phyloP scores from a whole-genome alignment of 1,284 basidiomycete genomes.

The Uromyces viciae-fabae region DNA sequence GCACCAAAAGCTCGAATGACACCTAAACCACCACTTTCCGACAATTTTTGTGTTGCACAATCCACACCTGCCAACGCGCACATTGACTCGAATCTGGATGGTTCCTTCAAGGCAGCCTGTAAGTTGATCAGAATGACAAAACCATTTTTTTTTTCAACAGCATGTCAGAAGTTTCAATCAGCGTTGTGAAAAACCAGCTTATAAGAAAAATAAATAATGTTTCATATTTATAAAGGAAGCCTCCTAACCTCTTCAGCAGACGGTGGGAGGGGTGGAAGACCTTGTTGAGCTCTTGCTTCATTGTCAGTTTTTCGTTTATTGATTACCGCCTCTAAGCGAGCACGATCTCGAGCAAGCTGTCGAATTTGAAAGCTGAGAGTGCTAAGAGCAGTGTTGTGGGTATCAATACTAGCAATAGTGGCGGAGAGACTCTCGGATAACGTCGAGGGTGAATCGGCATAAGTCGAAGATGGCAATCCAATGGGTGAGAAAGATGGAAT shows the following conservation, averaged over 20 bases:
- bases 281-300: constrained; percentile 72
- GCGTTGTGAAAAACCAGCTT: neutral
- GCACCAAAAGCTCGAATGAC: constrained; percentile 36
- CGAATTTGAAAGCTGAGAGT: constrained; percentile 87
- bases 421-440: constrained; percentile 62
- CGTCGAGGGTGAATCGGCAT: constrained; percentile 48
- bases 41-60: constrained; percentile 54
- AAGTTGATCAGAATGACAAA: constrained; percentile 35
- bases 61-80: constrained; percentile 56
- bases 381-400: constrained; percentile 81
- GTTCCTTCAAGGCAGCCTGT: constrained; percentile 70
- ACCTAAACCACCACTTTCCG: constrained; percentile 54
- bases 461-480: constrained; percentile 50
- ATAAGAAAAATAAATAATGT: neutral
- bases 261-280: constrained; percentile 70
- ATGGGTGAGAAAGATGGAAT: constrained; percentile 48
- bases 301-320: constrained; percentile 88
- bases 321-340: constrained; percentile 71
- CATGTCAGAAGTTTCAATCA: constrained; percentile 50
- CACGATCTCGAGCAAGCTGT: constrained; percentile 84
- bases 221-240: neutral
- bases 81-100: constrained; percentile 83
- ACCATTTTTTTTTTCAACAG: constrained; percentile 40
- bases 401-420: constrained; percentile 77
- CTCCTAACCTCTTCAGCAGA: constrained; percentile 69